Evolutionary conservation across 768 basidiomycete genomes (phyloP).

Genomic region (Suillus placidus): DNA sequence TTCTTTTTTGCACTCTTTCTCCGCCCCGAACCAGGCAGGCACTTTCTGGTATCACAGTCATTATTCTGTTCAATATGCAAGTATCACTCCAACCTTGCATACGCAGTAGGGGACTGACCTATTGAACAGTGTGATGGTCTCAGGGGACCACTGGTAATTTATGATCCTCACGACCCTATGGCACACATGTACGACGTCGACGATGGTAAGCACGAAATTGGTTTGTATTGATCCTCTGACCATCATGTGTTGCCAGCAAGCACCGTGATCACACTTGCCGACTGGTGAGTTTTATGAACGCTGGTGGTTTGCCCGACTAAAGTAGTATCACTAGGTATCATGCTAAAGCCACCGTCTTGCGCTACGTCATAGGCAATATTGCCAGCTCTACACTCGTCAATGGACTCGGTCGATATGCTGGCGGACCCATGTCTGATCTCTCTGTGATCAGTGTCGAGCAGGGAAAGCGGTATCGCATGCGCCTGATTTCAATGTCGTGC

Average conservation of each 20-base stretch:
- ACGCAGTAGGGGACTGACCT: not conserved
- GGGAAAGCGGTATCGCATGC: slow-evolving; percentile 41
- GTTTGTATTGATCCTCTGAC: not conserved
- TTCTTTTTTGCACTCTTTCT: slow-evolving; percentile 28
- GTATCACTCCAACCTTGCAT: not conserved
- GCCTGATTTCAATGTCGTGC: slow-evolving; percentile 43
- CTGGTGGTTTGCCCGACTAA: not conserved
- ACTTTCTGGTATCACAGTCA: slow-evolving; percentile 42
- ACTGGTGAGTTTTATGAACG: slow-evolving; percentile 29
- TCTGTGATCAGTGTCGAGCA: slow-evolving; percentile 37
- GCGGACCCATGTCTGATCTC: slow-evolving; percentile 36
- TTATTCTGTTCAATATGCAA: slow-evolving; percentile 40
- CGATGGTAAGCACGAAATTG: slow-evolving; percentile 32
- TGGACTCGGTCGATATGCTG: slow-evolving; percentile 39
- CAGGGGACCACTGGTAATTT: slow-evolving; percentile 39
- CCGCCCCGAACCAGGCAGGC: slow-evolving; percentile 25
- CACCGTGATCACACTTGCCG: slow-evolving; percentile 48
- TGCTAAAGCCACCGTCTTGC: slow-evolving; percentile 23
- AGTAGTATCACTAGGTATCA: slow-evolving; percentile 21
- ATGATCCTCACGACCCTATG: slow-evolving; percentile 45
- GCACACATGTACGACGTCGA: slow-evolving; percentile 44
- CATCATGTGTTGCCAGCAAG: slow-evolving; percentile 18
- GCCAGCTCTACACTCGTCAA: slow-evolving; percentile 41
- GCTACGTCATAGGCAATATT: slow-evolving; percentile 12
- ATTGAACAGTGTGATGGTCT: slow-evolving; percentile 24